Percentiles rank a stretch among this genome's conserved stretches.
Conservation (phyloP, 2,329 filamentous ascomycete species). For the Didymella segeticola region DNA sequence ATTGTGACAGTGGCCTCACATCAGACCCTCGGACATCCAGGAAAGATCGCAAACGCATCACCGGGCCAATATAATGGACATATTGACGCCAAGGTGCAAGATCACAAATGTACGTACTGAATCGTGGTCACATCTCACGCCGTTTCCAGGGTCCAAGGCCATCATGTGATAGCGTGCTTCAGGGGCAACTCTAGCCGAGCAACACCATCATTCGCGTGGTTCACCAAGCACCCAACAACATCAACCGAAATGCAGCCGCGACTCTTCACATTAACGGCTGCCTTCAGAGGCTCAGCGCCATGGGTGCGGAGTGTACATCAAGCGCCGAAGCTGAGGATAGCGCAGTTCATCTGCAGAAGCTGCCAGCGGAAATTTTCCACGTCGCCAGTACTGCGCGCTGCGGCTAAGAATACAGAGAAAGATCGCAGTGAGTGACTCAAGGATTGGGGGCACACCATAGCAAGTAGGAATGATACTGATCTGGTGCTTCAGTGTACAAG, state of each 20-base stretch:
- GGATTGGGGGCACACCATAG: not conserved
- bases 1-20: conserved; percentile 24
- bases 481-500: conserved; percentile 26
- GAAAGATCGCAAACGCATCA: conserved; percentile 9
- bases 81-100: conserved; percentile 9
- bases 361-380: conserved; percentile 44
- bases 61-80: conserved; percentile 17
- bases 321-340: conserved; percentile 5
- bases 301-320: conserved; percentile 10
- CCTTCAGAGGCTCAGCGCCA: conserved; percentile 26
- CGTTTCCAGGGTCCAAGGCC: conserved; percentile 1
- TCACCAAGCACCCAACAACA: not conserved
- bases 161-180: conserved; percentile 8
- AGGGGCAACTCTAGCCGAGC: conserved; percentile 32
- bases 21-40: conserved; percentile 6
- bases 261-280: conserved; percentile 27
- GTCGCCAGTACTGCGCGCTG: conserved; percentile 30
- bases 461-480: no score
- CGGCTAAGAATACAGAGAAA: conserved; percentile 28
- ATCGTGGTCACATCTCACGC: conserved; percentile 29
- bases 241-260: conserved; percentile 38
- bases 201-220: conserved; percentile 18
- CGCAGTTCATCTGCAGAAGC: conserved; percentile 32
- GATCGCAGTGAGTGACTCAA: conserved; percentile 28
- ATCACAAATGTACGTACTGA: no score